Conservation (phyloP, 2,329 filamentous ascomycete species). For the Neofusicoccum sp. region DNA sequence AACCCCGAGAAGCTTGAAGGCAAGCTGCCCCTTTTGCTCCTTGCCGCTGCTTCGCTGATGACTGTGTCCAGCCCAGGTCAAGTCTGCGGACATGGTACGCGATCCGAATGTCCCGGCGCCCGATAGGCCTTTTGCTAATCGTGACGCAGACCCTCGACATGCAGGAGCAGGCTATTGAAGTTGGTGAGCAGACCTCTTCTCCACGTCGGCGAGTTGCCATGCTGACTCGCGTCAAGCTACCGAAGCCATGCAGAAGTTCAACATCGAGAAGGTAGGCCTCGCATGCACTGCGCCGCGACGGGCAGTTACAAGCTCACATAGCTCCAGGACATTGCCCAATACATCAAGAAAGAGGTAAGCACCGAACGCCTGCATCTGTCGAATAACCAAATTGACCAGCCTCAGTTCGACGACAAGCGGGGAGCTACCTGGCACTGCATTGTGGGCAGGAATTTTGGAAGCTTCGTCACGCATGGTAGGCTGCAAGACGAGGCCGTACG, state of each 20-base stretch:
- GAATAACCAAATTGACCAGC: slow-evolving; percentile 22
- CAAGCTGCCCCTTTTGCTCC: slow-evolving; percentile 39
- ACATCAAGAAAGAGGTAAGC: slow-evolving; percentile 85
- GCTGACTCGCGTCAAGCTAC: slow-evolving; percentile 51
- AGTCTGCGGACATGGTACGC: slow-evolving; percentile 94
- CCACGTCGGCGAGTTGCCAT: slow-evolving; percentile 25
- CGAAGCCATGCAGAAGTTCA: slow-evolving; percentile 69
- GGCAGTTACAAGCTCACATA: slow-evolving; percentile 5
- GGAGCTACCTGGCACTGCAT: slow-evolving; percentile 99
- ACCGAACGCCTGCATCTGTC: not conserved
- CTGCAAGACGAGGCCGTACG: not conserved
- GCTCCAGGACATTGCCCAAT: slow-evolving; percentile 85
- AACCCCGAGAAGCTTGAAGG: slow-evolving; percentile 72
- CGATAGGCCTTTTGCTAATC: not conserved
- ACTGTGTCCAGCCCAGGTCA: slow-evolving; percentile 74
- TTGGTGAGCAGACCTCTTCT: slow-evolving; percentile 63
- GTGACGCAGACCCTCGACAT: slow-evolving; percentile 81
- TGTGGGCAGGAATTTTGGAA: slow-evolving; percentile 96
- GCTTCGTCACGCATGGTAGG: slow-evolving; percentile 95
- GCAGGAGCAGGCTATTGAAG: slow-evolving; percentile 92
- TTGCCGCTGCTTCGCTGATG: slow-evolving; percentile 26
- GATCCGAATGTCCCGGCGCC: not conserved
- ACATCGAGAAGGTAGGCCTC: slow-evolving; percentile 64
- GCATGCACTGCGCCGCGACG: not conserved
- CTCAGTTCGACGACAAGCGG: slow-evolving; percentile 91